These are phyloP conservation scores for Tricholoma furcatifolium DNA, from an alignment of 768 basidiomycete genomes.

Conservation along the genomic window DNA sequence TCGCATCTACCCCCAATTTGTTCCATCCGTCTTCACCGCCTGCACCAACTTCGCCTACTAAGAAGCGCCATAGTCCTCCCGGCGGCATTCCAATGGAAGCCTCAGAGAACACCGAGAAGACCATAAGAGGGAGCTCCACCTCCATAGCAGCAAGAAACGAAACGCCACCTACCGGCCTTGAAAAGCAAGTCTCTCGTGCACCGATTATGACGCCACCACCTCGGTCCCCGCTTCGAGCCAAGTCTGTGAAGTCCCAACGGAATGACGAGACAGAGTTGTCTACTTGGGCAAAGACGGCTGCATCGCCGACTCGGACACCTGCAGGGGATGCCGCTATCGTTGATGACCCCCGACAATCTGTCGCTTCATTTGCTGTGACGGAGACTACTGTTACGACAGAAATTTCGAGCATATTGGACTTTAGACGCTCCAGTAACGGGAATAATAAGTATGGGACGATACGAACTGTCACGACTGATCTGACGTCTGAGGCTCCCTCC, in stretches of 20 bases:
- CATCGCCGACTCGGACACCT: conserved; percentile 29
- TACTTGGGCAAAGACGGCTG: conserved; percentile 27
- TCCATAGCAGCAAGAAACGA: conserved; percentile 19
- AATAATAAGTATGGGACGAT: conserved; percentile 75
- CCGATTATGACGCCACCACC: conserved; percentile 34
- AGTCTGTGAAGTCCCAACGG: conserved; percentile 29
- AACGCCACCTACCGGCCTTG: conserved; percentile 19
- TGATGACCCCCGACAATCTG: conserved; percentile 53
- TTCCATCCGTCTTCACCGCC: conserved; percentile 36
- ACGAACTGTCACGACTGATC: conserved; percentile 78
- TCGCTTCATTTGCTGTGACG: conserved; percentile 60
- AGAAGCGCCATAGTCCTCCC: conserved; percentile 53
- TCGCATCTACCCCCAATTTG: conserved; percentile 66
- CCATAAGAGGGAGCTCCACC: conserved; percentile 13
- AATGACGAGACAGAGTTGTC: conserved; percentile 30
- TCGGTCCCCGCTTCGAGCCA: conserved; percentile 53
- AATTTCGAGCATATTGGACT: conserved; percentile 65
- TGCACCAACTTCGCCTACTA: conserved; percentile 31
- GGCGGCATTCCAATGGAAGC: conserved; percentile 48
- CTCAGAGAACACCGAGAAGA: conserved; percentile 56
- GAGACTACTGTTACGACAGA: conserved; percentile 48
- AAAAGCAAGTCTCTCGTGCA: conserved; percentile 37
- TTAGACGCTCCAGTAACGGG: conserved; percentile 29
- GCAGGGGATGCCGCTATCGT: conserved; percentile 38
- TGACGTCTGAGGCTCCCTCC: conserved; percentile 73